Percentiles rank a stretch among this genome's conserved stretches.
phyloP scores from a whole-genome alignment of 73 alveolate species.

The Symbiodinium natans region DNA sequence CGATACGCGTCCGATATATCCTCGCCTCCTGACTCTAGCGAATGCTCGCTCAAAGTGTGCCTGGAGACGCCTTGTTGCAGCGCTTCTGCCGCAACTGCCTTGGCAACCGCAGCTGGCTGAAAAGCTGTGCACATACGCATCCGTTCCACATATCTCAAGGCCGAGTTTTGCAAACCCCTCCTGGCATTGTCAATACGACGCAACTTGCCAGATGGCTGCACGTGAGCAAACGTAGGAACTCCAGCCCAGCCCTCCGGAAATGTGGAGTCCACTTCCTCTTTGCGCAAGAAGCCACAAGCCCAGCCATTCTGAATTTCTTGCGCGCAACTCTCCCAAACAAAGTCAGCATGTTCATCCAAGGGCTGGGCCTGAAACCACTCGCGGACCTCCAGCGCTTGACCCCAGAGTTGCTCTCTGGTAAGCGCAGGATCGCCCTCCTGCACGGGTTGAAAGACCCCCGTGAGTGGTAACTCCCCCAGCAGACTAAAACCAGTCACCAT shows the following conservation, averaged over 20 bases:
- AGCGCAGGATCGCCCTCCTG: not conserved
- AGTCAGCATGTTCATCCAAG: not conserved
- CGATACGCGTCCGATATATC: slow-evolving; percentile 5
- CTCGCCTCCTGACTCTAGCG: not conserved
- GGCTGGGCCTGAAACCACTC: not conserved
- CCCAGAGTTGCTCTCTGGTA: not conserved
- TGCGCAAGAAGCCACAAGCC: not conserved
- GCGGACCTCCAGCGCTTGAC: not conserved
- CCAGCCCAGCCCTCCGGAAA: not conserved
- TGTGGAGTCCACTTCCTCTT: not conserved
- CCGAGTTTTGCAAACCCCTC: not conserved
- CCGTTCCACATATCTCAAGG: not conserved
- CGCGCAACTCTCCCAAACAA: not conserved
- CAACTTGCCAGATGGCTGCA: not conserved
- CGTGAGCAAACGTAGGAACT: not conserved
- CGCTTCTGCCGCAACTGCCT: not conserved
- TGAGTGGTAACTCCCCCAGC: too few relatives aligned
- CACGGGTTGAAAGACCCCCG: not conserved
- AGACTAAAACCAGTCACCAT: not conserved
- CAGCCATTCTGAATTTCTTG: not conserved
- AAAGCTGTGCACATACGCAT: not conserved
- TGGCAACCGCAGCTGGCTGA: not conserved
- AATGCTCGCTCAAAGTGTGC: not conserved
- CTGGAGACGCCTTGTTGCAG: not conserved
- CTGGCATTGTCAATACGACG: not conserved